phyloP scores from a whole-genome alignment of 2,329 filamentous ascomycete genomes.

The Cladophialophora bantiana region DNA sequence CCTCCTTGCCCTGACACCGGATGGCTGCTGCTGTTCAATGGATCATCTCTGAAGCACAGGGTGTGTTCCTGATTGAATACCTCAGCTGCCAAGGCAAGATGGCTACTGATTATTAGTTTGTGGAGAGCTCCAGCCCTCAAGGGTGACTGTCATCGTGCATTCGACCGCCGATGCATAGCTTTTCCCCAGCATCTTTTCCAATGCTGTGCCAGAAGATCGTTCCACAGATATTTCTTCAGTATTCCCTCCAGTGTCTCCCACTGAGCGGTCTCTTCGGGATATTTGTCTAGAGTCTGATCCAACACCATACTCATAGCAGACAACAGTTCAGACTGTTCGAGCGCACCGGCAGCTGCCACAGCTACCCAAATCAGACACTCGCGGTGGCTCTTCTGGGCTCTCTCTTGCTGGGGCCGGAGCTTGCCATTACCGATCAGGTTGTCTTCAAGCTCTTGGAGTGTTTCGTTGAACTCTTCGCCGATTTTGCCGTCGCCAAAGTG shows the following conservation, averaged over 20 bases:
- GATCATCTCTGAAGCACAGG: not conserved
- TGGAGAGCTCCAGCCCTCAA: not conserved
- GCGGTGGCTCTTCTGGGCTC: conserved; percentile 12
- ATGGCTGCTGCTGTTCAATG: not conserved
- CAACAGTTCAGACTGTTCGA: conserved; percentile 23
- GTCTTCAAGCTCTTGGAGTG: conserved; percentile 30
- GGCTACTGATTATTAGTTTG: conserved; percentile 2
- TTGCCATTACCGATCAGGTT: conserved; percentile 24
- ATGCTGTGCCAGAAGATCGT: conserved; percentile 21
- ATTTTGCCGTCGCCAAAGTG: conserved; percentile 24
- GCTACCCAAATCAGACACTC: conserved; percentile 35
- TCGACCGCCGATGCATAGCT: conserved; percentile 21
- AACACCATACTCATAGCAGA: conserved; percentile 24
- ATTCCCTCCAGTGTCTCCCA: conserved; percentile 30
- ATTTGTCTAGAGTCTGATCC: conserved; percentile 28
- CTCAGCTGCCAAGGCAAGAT: not conserved
- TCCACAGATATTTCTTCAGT: conserved; percentile 31
- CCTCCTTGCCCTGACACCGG: not conserved
- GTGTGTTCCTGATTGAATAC: not conserved
- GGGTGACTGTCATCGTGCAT: conserved; percentile 8
- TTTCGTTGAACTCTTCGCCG: conserved; percentile 27
- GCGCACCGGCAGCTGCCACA: conserved; percentile 22
- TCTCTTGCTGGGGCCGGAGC: conserved; percentile 14
- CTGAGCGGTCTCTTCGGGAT: conserved; percentile 23
- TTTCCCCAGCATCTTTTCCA: conserved; percentile 30